A percentile compares a stretch with the other conserved stretches of the same genome.
phyloP scores from a whole-genome alignment of 331 rosid genomes.

The Saraca asoca region DNA sequence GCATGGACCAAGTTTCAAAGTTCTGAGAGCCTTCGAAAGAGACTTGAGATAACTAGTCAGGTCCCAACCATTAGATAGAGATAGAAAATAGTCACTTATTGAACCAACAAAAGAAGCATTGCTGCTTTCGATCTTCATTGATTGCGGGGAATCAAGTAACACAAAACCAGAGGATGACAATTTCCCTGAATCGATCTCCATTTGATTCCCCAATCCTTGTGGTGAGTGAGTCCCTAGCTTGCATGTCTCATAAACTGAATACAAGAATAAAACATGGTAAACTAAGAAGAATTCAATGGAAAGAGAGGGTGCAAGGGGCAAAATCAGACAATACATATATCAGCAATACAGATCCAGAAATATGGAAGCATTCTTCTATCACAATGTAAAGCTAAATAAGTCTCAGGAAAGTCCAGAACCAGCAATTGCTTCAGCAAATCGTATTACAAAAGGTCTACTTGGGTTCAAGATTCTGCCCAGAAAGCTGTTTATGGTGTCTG shows the following conservation, averaged over 20 bases:
- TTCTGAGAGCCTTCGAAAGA: constrained; percentile 89
- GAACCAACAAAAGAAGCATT: constrained; percentile 96
- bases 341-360: constrained; percentile 2
- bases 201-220: constrained; percentile 76
- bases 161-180: constrained; percentile 75
- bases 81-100: constrained; percentile 88
- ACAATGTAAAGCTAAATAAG: constrained; percentile 21
- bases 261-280: constrained; percentile 19
- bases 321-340: constrained; percentile 32
- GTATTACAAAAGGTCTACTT: too few species aligned
- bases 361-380: constrained; percentile 3
- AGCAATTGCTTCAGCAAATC: constrained; percentile 18
- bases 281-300: constrained; percentile 17
- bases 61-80: constrained; percentile 97
- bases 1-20: constrained; percentile 77
- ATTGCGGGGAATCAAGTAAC: constrained; percentile 96
- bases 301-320: background rate
- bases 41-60: constrained; percentile 92
- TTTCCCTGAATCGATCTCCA: constrained; percentile 88
- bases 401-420: constrained; percentile 23
- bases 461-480: too few species aligned
- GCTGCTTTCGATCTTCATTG: constrained; percentile 93
- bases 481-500: too few species aligned
- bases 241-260: constrained; percentile 94
- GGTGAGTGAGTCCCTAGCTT: constrained; percentile 95